Base-by-base conservation (phyloP, 2,329 filamentous ascomycete genomes). In the Thelonectria blattea region DNA sequence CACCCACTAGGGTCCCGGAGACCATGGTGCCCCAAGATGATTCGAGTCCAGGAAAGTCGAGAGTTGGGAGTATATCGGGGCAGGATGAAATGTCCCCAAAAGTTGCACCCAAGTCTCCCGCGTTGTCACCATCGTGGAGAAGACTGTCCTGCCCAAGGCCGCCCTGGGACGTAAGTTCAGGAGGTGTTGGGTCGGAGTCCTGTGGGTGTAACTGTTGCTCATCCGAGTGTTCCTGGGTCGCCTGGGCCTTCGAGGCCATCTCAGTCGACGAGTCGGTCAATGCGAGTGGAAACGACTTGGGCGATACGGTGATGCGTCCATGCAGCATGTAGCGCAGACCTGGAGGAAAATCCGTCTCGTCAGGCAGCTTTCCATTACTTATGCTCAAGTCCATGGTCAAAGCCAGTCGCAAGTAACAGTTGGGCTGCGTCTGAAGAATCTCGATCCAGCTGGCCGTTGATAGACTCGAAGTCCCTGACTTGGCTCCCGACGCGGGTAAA, bases 381-480 rank as follows among this genome's bases (percentile, higher is more conserved):
- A 70, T 70, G 10, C 68, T 69, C 42, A 70, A 55, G 27, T 70
- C 68, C 5, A 70, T 61, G 0, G 68, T 70, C 60, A 70, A 64
- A 0, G 67, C 68, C 0, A 70, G 32, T 0, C 67, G 58, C 0
- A 70, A 1, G 1, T 70, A 70, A 1, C 66, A 65, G 0, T 54
- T 71, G 0, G 68, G 68, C 1, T 63, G 46, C 0, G 47, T 52
- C 5, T 69, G 66, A 0, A 70, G 7, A 52, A 70, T 70, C 1
- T 71, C 67, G 1, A 60, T 53, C 51, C 58, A 69, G 3, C 62
- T 67, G 0, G 53, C 64, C 0, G 62, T 57, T 0, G 61, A 55
- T 18, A 56, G 3, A 15, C n/a, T 3, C 43, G 45, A 1, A 49
- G 20, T 3, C 49, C 62, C 2, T 17, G 11, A 2, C 12, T 34